Evolutionary conservation across 495 filamentous ascomycete species (phyloP).

Genomic region (Aspergillus ostianus): DNA sequence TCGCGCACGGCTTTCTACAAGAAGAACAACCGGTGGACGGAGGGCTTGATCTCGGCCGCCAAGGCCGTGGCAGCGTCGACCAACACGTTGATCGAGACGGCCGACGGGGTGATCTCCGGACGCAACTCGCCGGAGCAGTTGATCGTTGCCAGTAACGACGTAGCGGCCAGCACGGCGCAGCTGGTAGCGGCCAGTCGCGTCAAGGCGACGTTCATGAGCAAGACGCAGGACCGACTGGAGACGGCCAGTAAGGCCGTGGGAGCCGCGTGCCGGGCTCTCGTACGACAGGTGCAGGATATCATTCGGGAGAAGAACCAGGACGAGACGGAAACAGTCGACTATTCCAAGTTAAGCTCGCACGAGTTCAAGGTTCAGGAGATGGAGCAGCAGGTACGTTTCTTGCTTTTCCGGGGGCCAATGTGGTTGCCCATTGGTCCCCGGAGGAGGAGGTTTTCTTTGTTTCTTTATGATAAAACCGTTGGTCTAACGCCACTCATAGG

Average conservation of each 20-base stretch:
- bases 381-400: conserved; percentile 90
- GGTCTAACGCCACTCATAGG: conserved; percentile 47
- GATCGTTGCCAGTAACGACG: conserved; percentile 95
- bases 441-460: neutral
- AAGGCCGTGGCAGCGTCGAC: conserved; percentile 92
- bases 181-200: conserved; percentile 93
- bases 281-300: conserved; percentile 91
- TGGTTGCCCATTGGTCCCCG: neutral
- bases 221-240: conserved; percentile 89
- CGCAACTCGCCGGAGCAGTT: conserved; percentile 94
- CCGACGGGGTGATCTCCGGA: conserved; percentile 88
- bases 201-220: conserved; percentile 97
- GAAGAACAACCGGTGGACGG: conserved; percentile 97
- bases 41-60: conserved; percentile 92
- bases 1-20: conserved; percentile 98
- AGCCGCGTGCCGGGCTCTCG: conserved; percentile 78
- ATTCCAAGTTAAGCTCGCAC: conserved; percentile 78
- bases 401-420: conserved; percentile 11
- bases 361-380: conserved; percentile 99
- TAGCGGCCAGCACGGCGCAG: conserved; percentile 92
- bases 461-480: neutral
- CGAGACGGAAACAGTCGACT: conserved; percentile 77
- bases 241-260: conserved; percentile 91
- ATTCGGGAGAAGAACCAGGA: conserved; percentile 81
- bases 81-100: conserved; percentile 94